Conservation (phyloP, 2,329 filamentous ascomycete species). For the Claviceps quebecensis region DNA sequence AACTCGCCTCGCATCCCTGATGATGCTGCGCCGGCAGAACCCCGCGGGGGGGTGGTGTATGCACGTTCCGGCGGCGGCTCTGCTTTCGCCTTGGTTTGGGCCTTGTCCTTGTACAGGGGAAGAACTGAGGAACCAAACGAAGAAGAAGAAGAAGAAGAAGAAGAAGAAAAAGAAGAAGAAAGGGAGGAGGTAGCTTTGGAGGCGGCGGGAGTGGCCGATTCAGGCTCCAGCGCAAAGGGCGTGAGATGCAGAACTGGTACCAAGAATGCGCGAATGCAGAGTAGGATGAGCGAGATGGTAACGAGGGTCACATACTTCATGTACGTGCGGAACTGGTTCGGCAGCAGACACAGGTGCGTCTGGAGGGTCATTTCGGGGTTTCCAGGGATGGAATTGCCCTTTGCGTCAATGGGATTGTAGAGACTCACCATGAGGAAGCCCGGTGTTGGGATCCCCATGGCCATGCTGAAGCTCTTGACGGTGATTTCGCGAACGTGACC, state of each 20-base stretch:
- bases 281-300: slow-evolving; percentile 33
- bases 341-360: slow-evolving; percentile 79
- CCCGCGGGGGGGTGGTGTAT: background rate
- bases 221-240: slow-evolving; percentile 37
- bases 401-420: slow-evolving; percentile 72
- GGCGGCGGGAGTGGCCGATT: slow-evolving; percentile 4
- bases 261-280: slow-evolving; percentile 41
- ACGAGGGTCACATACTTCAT: slow-evolving; percentile 60
- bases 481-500: slow-evolving; percentile 68
- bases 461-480: slow-evolving; percentile 89
- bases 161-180: slow-evolving; percentile 3
- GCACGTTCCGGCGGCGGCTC: background rate
- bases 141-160: slow-evolving; percentile 2
- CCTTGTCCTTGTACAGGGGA: slow-evolving; percentile 39
- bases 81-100: slow-evolving; percentile 36
- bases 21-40: slow-evolving; percentile 7
- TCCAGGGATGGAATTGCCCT: slow-evolving; percentile 32
- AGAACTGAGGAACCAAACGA: slow-evolving; percentile 11
- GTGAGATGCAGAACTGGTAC: slow-evolving; percentile 39
- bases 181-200: slow-evolving; percentile 5
- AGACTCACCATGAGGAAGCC: slow-evolving; percentile 81
- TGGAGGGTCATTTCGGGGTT: slow-evolving; percentile 51
- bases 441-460: slow-evolving; percentile 82
- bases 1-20: slow-evolving; percentile 10
- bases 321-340: slow-evolving; percentile 75